Conservation (phyloP, 2,329 filamentous ascomycete species). For the Myriosclerotinia curreyana region DNA sequence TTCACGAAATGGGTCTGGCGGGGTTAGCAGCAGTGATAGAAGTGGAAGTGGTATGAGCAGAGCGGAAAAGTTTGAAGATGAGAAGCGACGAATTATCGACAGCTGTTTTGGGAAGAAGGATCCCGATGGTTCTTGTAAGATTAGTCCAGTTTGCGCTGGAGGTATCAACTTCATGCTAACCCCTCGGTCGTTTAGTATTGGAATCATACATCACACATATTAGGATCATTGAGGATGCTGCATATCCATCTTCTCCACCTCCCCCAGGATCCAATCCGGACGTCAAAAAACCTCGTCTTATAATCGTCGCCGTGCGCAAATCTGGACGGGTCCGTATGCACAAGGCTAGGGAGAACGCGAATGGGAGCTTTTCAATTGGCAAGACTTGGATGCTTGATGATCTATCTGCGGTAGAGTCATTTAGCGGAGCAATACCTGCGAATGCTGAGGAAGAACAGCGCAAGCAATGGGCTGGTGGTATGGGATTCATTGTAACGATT, state of each 20-base stretch:
- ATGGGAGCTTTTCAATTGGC: conserved; percentile 92
- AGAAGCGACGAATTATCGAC: conserved; percentile 90
- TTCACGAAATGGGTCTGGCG: conserved; percentile 38
- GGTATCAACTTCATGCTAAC: conserved; percentile 28
- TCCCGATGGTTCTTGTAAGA: conserved; percentile 73
- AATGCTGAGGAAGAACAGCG: conserved; percentile 59
- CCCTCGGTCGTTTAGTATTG: conserved; percentile 51
- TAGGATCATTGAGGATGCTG: conserved; percentile 80
- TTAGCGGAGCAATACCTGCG: conserved; percentile 58
- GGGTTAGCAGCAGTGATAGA: conserved; percentile 35
- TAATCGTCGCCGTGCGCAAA: conserved; percentile 89
- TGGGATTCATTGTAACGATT: conserved; percentile 83
- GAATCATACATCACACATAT: conserved; percentile 99
- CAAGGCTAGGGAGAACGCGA: conserved; percentile 93
- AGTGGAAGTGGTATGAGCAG: conserved; percentile 33
- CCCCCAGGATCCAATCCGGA: conserved; percentile 71
- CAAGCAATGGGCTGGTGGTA: conserved; percentile 74
- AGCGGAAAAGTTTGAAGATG: conserved; percentile 92
- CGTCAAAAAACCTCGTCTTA: conserved; percentile 83
- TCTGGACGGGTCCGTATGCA: conserved; percentile 92
- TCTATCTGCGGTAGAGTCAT: conserved; percentile 78
- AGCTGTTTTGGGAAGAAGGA: conserved; percentile 93
- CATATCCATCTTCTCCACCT: conserved; percentile 77
- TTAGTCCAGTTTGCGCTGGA: conserved; percentile 12
- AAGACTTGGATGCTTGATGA: conserved; percentile 99